Evolutionary conservation across 2,329 filamentous ascomycete species (phyloP), one percentile per base, ranked within the genome.

Genomic region (Pyrenochaeta sp.): DNA sequence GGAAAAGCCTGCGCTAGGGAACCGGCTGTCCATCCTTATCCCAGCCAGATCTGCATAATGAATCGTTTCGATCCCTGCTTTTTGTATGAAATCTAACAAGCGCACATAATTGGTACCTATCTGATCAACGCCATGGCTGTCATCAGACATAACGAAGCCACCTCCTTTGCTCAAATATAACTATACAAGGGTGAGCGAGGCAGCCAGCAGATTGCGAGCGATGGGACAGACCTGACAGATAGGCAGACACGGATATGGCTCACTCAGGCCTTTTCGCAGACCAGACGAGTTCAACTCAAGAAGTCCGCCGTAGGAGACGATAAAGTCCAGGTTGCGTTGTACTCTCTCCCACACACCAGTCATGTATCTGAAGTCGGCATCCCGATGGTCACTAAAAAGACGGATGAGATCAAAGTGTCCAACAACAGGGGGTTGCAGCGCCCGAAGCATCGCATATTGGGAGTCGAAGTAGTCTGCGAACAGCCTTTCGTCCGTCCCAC

Each of bases 401-500:
- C 94, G 83, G 49, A 98, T 89, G 17, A 99, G 85, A 77, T 99
- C 95, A 73, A 99, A 96, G 77, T 99, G 95, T 0, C 93, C 95
- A 3, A 99, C 89, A 11, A 99, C 83, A 7, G 85, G 85, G 29
- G 95, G 95, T 63, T 80, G 79, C 60, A 97, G 76, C 7, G 84
- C 81, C 48, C 77, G 75, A 41, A 99, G 81, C 93, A 99, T 96
- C 17, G 87, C 86, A 56, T 84, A 83, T 79, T 98, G 95, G 63
- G 88, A 81, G 74, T 98, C 93, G 73, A 96, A 98, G 78, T 97
- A 99, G 60, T 87, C 85, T 70, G 87, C 87, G 68, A 89, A 94
- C 18, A 97, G 80, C n/a, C 56, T 63, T 56, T 75, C 76, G 74
- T 92, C 87, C 0, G 82, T 83, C 1, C 85, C 87, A 46, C 79